Conservation (phyloP, 1,284 basidiomycete species). For the Puccinia brachypodii region DNA sequence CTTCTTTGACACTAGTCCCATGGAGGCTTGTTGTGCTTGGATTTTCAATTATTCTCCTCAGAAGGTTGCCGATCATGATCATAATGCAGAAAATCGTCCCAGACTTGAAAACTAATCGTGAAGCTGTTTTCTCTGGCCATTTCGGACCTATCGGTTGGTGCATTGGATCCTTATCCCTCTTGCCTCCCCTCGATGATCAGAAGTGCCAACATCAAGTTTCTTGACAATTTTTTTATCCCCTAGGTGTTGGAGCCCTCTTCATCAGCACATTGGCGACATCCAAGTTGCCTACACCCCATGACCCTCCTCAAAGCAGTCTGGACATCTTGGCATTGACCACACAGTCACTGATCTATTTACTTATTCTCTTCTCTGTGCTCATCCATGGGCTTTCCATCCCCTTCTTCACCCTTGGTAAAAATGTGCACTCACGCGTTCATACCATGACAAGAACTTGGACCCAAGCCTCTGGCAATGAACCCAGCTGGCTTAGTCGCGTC, state of each 20-base stretch:
- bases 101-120: slow-evolving; percentile 82
- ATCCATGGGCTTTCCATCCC: slow-evolving; percentile 82
- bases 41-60: slow-evolving; percentile 72
- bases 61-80: slow-evolving; percentile 79
- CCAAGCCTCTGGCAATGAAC: slow-evolving; percentile 57
- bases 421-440: slow-evolving; percentile 81
- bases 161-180: not conserved
- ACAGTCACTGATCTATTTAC: slow-evolving; percentile 84
- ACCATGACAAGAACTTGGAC: slow-evolving; percentile 76
- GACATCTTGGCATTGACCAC: slow-evolving; percentile 72
- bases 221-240: slow-evolving; percentile 28
- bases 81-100: slow-evolving; percentile 84
- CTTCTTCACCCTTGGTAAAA: slow-evolving; percentile 81
- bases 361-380: slow-evolving; percentile 82
- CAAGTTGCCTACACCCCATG: slow-evolving; percentile 65
- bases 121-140: slow-evolving; percentile 78
- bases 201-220: not conserved
- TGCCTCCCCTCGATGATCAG: not conserved
- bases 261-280: slow-evolving; percentile 76
- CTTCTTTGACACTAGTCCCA: slow-evolving; percentile 68
- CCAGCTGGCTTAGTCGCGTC: slow-evolving; percentile 44
- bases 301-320: slow-evolving; percentile 65
- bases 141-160: slow-evolving; percentile 65
- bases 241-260: slow-evolving; percentile 68
- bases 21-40: slow-evolving; percentile 81